Evolutionary conservation across 2,329 filamentous ascomycete species (phyloP), one percentile per base, ranked within the genome.

Genomic region (Calycina marina): DNA sequence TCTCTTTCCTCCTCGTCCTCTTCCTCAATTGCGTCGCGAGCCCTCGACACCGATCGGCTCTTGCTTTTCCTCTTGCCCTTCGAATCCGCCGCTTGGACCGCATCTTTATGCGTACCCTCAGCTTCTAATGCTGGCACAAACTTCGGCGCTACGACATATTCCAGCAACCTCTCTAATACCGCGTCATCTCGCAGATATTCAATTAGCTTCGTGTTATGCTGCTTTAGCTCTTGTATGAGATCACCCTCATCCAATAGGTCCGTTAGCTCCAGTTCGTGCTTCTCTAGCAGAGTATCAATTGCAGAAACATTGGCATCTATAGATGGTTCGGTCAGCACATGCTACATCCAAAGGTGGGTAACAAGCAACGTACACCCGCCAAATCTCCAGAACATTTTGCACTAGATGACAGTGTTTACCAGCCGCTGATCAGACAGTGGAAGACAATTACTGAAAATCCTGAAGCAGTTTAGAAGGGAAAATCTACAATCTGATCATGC

Each of bases 381-480:
- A 69, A 96, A 98, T 62, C 88, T 80, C 90, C 90, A 98, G 62
- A 98, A 98, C 90, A 98, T 98, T 65, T 59, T 88, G 76, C 35
- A 34, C 45, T 50, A 51, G 40, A 44, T 47, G 30, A 47, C 35
- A 31, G 45, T 40, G 35, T 44, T 50, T 40, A 47, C 40, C 41
- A 46, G 47, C 44, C 48, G 44, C 44, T 41, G 31, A 30, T 32
- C 20, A 18, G 31, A 39, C 15, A 43, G 44, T 28, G 39, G 43
- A 29, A 39, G 42, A 46, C 41, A n/a, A n/a, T n/a, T n/a, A n/a
- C n/a, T n/a, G n/a, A n/a, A n/a, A n/a, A n/a, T n/a, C n/a, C n/a
- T n/a, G n/a, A n/a, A n/a, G n/a, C n/a, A n/a, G n/a, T n/a, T n/a
- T n/a, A n/a, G n/a, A n/a, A n/a, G n/a, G n/a, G n/a, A n/a, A n/a